Percentiles rank a stretch among this genome's conserved stretches.
Conservation (phyloP, 371 early-diverging fungal genomes). For the Actinomortierella ambigua region DNA sequence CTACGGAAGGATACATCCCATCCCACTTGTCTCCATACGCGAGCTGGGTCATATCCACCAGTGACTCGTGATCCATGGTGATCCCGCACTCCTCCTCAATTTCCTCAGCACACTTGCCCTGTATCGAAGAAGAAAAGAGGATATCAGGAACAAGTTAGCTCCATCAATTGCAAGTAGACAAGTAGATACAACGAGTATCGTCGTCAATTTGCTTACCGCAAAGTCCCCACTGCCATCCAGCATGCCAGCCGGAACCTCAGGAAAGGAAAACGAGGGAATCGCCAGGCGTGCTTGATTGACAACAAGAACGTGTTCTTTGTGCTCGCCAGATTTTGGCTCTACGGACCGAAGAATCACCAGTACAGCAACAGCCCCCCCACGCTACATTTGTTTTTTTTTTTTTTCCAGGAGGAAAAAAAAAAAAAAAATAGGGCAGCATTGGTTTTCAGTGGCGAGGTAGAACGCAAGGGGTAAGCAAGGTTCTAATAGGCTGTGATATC, state of each 20-base stretch:
- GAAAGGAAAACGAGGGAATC: slow-evolving; percentile 60
- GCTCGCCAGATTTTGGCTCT: slow-evolving; percentile 34
- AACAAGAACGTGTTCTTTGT: slow-evolving; percentile 61
- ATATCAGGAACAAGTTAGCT: not conserved
- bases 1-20: slow-evolving; percentile 79
- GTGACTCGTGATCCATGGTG: slow-evolving; percentile 58
- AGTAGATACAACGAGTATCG: slow-evolving; percentile 55
- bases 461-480: not conserved
- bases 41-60: slow-evolving; percentile 69
- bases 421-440: not conserved
- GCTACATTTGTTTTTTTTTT: slow-evolving; percentile 38
- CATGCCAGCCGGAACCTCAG: slow-evolving; percentile 91
- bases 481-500: not conserved
- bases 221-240: slow-evolving; percentile 80
- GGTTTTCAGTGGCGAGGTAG: not conserved
- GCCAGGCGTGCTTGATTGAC: slow-evolving; percentile 81
- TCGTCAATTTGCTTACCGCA: slow-evolving; percentile 72
- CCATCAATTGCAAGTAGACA: too few species aligned
- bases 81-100: slow-evolving; percentile 64
- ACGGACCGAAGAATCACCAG: slow-evolving; percentile 63
- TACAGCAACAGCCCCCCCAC: slow-evolving; percentile 80
- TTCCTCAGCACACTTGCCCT: slow-evolving; percentile 49
- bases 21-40: slow-evolving; percentile 57
- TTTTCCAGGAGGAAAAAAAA: too few species aligned
- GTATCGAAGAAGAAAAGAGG: not conserved